Evolutionary conservation across 192 early-diverging fungal genomes (phyloP).

Genomic region (Coemansia sp.): DNA sequence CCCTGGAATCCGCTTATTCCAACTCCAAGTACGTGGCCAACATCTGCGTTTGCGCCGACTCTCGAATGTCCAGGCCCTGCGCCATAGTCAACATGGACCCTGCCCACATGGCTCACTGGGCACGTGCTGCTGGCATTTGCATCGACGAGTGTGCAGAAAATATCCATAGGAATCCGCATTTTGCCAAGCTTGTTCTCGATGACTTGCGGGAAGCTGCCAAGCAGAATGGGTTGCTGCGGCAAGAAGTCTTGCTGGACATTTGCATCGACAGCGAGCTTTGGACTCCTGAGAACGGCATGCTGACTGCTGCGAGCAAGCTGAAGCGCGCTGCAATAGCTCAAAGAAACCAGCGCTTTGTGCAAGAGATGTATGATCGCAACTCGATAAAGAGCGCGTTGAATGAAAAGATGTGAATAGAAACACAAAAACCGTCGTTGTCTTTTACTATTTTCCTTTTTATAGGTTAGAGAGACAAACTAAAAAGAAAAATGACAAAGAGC

Average conservation of each 20-base stretch:
- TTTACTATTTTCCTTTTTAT: conserved; percentile 2
- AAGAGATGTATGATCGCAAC: conserved; percentile 15
- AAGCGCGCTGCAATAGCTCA: conserved; percentile 76
- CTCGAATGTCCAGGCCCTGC: conserved; percentile 66
- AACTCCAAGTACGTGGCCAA: conserved; percentile 68
- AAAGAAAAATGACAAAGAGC: too few relatives aligned
- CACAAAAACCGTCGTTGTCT: too few relatives aligned
- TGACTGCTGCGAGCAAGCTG: conserved; percentile 96
- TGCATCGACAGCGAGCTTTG: conserved; percentile 75
- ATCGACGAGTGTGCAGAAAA: neutral
- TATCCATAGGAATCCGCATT: neutral
- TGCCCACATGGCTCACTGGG: conserved; percentile 9
- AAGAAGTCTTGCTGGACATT: conserved; percentile 71
- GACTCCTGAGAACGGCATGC: conserved; percentile 81
- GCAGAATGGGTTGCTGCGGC: conserved; percentile 62
- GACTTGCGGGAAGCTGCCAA: conserved; percentile 57
- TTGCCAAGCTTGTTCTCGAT: conserved; percentile 7
- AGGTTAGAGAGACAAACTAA: too few relatives aligned
- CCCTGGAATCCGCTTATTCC: conserved; percentile 89
- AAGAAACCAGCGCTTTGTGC: conserved; percentile 51
- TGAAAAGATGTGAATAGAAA: neutral
- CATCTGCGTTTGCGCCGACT: conserved; percentile 73
- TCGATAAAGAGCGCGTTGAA: neutral
- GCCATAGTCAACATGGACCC: conserved; percentile 68
- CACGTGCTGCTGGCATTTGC: conserved; percentile 8